A percentile compares a stretch with the other conserved stretches of the same genome.
Conservation (phyloP, 495 filamentous ascomycete genomes). For the Aspergillus coremiiformis region DNA sequence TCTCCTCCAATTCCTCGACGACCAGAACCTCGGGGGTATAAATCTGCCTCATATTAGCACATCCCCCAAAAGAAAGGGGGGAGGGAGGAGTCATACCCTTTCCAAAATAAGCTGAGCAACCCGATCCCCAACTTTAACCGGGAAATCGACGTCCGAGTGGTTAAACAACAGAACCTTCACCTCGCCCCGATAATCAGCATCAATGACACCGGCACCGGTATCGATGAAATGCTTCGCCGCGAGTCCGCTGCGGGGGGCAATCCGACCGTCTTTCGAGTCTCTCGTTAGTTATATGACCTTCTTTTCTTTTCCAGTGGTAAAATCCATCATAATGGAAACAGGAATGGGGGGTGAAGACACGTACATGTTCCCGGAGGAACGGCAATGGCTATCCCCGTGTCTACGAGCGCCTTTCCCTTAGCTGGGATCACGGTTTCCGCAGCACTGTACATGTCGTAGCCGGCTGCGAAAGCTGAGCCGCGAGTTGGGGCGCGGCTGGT, state of each 20-base stretch:
- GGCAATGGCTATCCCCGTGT: conserved; percentile 84
- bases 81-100: conserved; percentile 39
- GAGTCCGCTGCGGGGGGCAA: conserved; percentile 87
- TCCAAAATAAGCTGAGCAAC: conserved; percentile 91
- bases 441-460: conserved; percentile 84
- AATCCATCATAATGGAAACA: no score
- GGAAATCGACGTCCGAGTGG: conserved; percentile 74
- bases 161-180: conserved; percentile 95
- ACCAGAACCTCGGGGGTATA: conserved; percentile 84
- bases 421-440: conserved; percentile 67
- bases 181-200: conserved; percentile 91
- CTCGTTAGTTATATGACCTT: background rate
- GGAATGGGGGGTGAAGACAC: conserved; percentile 20
- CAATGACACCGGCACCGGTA: conserved; percentile 90
- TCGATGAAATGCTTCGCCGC: conserved; percentile 92
- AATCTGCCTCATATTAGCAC: conserved; percentile 44
- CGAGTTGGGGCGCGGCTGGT: conserved; percentile 72
- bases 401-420: conserved; percentile 75
- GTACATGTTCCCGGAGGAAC: conserved; percentile 81
- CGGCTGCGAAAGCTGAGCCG: conserved; percentile 82
- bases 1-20: conserved; percentile 83
- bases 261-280: conserved; percentile 77
- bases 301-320: no score
- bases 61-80: background rate
- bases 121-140: conserved; percentile 76